phyloP scores from a whole-genome alignment of 2,329 filamentous ascomycete species.

The Didymella arachidicola region DNA sequence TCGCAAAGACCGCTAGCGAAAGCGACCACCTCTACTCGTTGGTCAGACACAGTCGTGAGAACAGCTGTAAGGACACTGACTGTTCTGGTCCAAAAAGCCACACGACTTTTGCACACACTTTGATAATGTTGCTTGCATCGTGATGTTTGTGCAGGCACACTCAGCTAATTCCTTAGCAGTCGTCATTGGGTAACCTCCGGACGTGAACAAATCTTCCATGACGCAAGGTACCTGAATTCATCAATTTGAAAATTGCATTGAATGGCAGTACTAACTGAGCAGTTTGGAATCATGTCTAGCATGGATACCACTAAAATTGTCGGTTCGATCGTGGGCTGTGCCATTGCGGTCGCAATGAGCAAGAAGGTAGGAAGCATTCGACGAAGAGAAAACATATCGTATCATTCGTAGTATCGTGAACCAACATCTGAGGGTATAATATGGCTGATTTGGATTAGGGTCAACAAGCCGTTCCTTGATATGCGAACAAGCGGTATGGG shows the following conservation, averaged over 20 bases:
- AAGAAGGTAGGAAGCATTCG: background rate
- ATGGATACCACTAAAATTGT: background rate
- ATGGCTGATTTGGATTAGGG: slow-evolving; percentile 1
- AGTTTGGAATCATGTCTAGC: background rate
- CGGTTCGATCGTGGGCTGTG: background rate
- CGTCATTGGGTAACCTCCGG: background rate
- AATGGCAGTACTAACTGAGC: background rate
- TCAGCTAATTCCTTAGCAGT: background rate
- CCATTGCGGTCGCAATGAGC: background rate
- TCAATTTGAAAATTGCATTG: background rate
- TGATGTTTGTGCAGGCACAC: background rate
- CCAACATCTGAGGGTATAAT: background rate
- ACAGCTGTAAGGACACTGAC: background rate
- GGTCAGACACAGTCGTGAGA: background rate
- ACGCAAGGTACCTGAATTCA: background rate
- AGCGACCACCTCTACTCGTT: slow-evolving; percentile 5
- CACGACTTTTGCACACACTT: background rate
- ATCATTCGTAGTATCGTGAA: background rate
- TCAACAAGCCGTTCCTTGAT: slow-evolving; percentile 7
- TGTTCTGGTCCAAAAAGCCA: background rate
- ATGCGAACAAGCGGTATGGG: slow-evolving; percentile 2
- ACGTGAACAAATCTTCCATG: background rate
- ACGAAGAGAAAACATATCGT: slow-evolving; percentile 5
- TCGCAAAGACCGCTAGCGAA: slow-evolving; percentile 22
- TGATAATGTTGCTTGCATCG: background rate